These are phyloP conservation scores for Colletotrichum orchidophilum DNA, from an alignment of 2,329 filamentous ascomycete species.

Conservation along the genomic window DNA sequence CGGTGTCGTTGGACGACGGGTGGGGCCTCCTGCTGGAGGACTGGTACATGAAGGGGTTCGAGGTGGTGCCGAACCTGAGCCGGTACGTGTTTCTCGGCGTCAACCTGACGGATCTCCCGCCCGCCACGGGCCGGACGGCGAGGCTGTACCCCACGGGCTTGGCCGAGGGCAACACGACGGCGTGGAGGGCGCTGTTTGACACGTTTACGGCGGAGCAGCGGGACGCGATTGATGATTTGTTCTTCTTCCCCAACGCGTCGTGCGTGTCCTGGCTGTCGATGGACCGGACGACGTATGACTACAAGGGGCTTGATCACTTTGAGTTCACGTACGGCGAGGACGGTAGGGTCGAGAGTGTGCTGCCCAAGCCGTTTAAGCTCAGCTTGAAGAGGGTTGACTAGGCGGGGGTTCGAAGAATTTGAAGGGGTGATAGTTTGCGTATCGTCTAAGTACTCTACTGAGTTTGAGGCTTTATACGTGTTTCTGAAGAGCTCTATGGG, in stretches of 20 bases:
- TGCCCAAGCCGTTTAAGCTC: conserved; percentile 20
- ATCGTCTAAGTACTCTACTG: background rate
- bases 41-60: conserved; percentile 52
- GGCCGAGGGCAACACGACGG: conserved; percentile 28
- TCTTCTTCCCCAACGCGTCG: conserved; percentile 41
- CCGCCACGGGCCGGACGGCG: conserved; percentile 30
- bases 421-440: background rate
- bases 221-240: conserved; percentile 34
- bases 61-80: conserved; percentile 48
- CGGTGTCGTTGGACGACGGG: conserved; percentile 47
- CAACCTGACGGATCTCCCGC: conserved; percentile 8
- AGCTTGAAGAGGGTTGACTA: conserved; percentile 5
- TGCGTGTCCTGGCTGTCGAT: conserved; percentile 45
- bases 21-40: conserved; percentile 49
- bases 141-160: conserved; percentile 34
- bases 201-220: conserved; percentile 30
- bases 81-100: conserved; percentile 35
- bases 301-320: conserved; percentile 39
- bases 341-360: conserved; percentile 14
- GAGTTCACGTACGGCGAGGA: conserved; percentile 37
- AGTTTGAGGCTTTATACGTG: too few species aligned
- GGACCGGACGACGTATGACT: conserved; percentile 46
- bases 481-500: too few species aligned
- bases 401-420: background rate
- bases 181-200: conserved; percentile 47